A percentile compares a stretch with the other conserved stretches of the same genome.
These are phyloP conservation scores for Amanita thiersii DNA, from an alignment of 768 basidiomycete species.

Conservation along the genomic window DNA sequence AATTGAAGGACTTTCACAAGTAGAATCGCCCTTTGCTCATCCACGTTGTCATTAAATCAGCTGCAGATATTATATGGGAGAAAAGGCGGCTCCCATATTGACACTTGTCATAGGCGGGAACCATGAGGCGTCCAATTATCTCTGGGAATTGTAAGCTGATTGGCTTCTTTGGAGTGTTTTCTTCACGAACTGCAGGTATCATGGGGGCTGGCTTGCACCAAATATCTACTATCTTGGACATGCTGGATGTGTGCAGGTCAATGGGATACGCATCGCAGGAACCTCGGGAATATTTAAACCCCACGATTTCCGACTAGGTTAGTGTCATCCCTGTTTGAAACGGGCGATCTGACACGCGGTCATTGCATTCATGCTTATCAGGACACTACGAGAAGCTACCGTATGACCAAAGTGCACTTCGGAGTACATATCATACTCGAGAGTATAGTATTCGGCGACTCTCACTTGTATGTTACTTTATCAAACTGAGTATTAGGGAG, in stretches of 20 bases:
- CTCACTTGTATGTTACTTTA: constrained; percentile 45
- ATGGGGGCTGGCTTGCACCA: constrained; percentile 94
- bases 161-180: background rate
- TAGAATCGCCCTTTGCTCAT: constrained; percentile 23
- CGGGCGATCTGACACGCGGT: background rate
- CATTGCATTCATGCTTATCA: constrained; percentile 21
- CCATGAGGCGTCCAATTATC: constrained; percentile 94
- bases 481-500: background rate
- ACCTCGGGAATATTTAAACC: constrained; percentile 87
- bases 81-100: constrained; percentile 73
- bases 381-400: constrained; percentile 81
- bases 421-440: constrained; percentile 87
- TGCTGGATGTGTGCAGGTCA: constrained; percentile 82
- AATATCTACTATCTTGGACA: constrained; percentile 96
- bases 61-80: constrained; percentile 78
- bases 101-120: constrained; percentile 97
- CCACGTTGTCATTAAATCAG: background rate
- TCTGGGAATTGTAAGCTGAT: constrained; percentile 82
- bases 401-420: constrained; percentile 61
- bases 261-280: constrained; percentile 84
- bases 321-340: constrained; percentile 9
- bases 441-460: constrained; percentile 77
- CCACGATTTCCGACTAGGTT: constrained; percentile 66
- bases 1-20: constrained; percentile 81
- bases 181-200: constrained; percentile 48